Evolutionary conservation across 2,329 filamentous ascomycete species (phyloP).

Genomic region (Onygenales sp.): DNA sequence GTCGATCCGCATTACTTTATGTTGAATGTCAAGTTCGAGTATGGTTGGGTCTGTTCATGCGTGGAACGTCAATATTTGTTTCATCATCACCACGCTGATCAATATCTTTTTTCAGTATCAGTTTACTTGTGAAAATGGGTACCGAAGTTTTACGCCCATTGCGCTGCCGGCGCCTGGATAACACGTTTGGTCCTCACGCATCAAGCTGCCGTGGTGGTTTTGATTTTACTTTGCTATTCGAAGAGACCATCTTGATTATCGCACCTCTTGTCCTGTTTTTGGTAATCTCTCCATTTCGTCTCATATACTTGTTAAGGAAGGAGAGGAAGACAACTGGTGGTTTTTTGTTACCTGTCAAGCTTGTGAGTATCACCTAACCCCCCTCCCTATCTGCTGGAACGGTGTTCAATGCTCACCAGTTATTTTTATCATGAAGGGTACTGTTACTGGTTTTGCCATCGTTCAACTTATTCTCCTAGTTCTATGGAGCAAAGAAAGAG

Average conservation of each 20-base stretch:
- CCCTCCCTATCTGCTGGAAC: background rate
- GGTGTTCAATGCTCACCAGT: background rate
- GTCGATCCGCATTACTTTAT: too few species aligned
- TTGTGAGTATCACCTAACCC: background rate
- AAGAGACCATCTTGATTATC: constrained; percentile 21
- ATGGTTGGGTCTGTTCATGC: too few species aligned
- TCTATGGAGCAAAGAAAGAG: constrained; percentile 26
- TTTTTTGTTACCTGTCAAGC: background rate
- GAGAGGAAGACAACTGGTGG: background rate
- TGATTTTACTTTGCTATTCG: constrained; percentile 25
- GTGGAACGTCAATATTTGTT: background rate
- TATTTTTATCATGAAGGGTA: constrained; percentile 14
- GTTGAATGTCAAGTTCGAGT: too few species aligned
- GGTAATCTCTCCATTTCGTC: constrained; percentile 11
- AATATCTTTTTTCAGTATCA: too few species aligned
- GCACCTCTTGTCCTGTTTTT: constrained; percentile 15
- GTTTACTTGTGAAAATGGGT: background rate
- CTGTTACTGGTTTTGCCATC: constrained; percentile 23
- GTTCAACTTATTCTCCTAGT: constrained; percentile 29
- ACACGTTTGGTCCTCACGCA: background rate
- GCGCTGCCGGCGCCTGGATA: background rate
- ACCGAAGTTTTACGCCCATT: background rate
- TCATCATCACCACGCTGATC: background rate
- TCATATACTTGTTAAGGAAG: constrained; percentile 12
- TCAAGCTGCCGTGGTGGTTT: constrained; percentile 8